phyloP scores from a whole-genome alignment of 192 early-diverging fungal species.

The Coemansia sp. region DNA sequence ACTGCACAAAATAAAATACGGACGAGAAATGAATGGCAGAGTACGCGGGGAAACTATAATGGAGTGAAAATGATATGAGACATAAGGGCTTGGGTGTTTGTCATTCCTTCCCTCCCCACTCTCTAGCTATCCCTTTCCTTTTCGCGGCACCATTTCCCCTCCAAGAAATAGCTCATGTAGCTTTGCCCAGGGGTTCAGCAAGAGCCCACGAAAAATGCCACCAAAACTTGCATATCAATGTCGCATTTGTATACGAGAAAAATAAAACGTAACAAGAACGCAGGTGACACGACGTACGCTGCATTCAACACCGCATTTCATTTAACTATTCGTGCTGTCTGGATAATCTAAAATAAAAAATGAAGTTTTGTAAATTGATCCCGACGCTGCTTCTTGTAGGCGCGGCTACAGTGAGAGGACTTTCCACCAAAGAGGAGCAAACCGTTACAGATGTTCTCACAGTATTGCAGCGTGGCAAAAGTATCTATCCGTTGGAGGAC shows the following conservation, averaged over 20 bases:
- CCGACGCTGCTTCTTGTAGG: constrained; percentile 15
- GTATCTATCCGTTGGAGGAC: constrained; percentile 45
- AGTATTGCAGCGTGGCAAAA: constrained; percentile 36
- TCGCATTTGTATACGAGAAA: neutral
- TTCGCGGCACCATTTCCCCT: neutral
- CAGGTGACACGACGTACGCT: neutral
- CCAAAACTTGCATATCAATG: neutral
- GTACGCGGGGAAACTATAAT: neutral
- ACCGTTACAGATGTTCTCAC: constrained; percentile 27
- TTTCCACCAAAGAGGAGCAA: constrained; percentile 36
- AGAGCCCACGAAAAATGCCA: neutral
- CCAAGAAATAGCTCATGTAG: neutral
- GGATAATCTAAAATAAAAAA: neutral
- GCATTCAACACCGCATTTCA: neutral
- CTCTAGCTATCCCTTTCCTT: neutral
- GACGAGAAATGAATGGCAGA: neutral
- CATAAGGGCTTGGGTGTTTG: neutral
- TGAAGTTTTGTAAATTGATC: constrained; percentile 13
- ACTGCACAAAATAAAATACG: neutral
- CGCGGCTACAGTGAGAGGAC: constrained; percentile 6
- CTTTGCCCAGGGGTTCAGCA: constrained; percentile 8
- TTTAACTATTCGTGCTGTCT: neutral
- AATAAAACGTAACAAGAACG: neutral
- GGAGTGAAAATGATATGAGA: neutral
- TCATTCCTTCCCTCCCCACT: neutral